Evolutionary conservation across 2,329 filamentous ascomycete species (phyloP).

Genomic region (Plenodomus tracheiphilus): DNA sequence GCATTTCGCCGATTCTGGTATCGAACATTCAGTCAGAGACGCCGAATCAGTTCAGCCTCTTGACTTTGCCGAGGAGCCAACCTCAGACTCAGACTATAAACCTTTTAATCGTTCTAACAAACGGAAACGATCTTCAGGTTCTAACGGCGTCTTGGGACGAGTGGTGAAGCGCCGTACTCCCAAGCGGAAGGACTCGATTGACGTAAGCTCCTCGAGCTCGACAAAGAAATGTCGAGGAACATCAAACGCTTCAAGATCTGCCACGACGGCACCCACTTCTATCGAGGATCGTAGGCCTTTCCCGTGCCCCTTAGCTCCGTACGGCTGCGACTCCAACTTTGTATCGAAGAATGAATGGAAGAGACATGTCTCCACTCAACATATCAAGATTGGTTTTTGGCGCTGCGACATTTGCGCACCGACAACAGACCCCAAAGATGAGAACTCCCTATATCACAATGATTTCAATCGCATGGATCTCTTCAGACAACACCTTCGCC

Average conservation of each 20-base stretch:
- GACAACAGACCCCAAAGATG: conserved; percentile 38
- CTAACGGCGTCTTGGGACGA: conserved; percentile 21
- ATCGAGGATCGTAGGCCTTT: conserved; percentile 58
- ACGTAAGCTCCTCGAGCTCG: conserved; percentile 9
- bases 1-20: conserved; percentile 30
- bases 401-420: conserved; percentile 67
- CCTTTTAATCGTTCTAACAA: conserved; percentile 26
- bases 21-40: conserved; percentile 34
- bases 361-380: conserved; percentile 79
- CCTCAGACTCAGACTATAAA: conserved; percentile 43
- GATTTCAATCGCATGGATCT: conserved; percentile 92
- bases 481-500: conserved; percentile 82
- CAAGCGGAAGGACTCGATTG: conserved; percentile 26
- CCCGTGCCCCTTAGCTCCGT: conserved; percentile 76
- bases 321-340: conserved; percentile 74
- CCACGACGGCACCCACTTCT: conserved; percentile 9
- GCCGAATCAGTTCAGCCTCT: conserved; percentile 44
- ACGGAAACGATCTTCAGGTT: conserved; percentile 32
- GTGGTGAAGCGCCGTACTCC: conserved; percentile 20
- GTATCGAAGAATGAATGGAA: conserved; percentile 94
- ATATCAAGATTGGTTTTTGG: conserved; percentile 75
- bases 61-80: conserved; percentile 29
- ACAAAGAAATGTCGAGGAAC: conserved; percentile 23
- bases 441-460: conserved; percentile 47
- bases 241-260: conserved; percentile 12